Conservation (phyloP, 805 yeast genomes). For the Sugiyamaella qingdaonensis region DNA sequence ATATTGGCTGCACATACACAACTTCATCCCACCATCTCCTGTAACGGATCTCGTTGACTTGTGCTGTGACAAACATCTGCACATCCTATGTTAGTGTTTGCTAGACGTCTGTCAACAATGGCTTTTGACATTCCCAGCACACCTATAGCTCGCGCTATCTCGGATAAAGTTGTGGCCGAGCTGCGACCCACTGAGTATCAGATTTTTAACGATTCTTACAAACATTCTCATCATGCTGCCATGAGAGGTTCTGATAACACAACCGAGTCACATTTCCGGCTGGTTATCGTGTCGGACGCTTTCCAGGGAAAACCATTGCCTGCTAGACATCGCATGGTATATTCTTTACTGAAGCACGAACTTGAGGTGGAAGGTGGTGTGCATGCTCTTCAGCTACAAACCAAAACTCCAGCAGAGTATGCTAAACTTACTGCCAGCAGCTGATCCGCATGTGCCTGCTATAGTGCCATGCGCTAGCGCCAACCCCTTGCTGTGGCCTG, state of each 20-base stretch:
- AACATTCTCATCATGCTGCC: conserved; percentile 85
- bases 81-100: not conserved
- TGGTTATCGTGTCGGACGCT: conserved; percentile 64
- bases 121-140: conserved; percentile 6
- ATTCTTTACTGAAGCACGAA: conserved; percentile 66
- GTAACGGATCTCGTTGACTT: not conserved
- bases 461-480: too few relatives aligned
- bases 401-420: conserved; percentile 66
- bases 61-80: not conserved
- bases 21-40: too few relatives aligned
- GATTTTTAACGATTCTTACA: conserved; percentile 76
- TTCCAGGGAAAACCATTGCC: conserved; percentile 67
- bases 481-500: too few relatives aligned
- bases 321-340: conserved; percentile 72
- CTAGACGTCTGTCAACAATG: conserved; percentile 7
- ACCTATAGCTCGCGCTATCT: conserved; percentile 35
- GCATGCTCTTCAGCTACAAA: conserved; percentile 83
- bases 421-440: not conserved
- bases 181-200: conserved; percentile 45
- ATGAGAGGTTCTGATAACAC: conserved; percentile 66
- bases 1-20: too few relatives aligned
- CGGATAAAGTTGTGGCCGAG: conserved; percentile 38
- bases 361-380: conserved; percentile 58
- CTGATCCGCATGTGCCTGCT: not conserved
- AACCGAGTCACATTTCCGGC: conserved; percentile 76